These are phyloP conservation scores for Melampsora larici-populina DNA, from an alignment of 1,284 basidiomycete species.

Conservation along the genomic window DNA sequence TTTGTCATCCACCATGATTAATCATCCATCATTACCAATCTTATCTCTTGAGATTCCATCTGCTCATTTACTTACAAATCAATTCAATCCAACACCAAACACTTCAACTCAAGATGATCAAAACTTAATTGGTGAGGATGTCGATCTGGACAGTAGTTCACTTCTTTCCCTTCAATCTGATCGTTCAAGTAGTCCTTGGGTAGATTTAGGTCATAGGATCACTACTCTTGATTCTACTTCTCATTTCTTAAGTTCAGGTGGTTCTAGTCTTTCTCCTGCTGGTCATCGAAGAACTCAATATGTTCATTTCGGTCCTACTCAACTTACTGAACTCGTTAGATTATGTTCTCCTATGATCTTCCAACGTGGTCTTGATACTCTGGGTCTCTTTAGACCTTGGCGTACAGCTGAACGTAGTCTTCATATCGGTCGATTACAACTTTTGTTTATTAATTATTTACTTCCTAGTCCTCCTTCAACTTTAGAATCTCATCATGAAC, in stretches of 20 bases:
- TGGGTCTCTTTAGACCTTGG: background rate
- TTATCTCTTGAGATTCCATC: background rate
- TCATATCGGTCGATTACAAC: background rate
- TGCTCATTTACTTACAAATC: background rate
- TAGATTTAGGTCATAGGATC: background rate
- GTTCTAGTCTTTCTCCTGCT: background rate
- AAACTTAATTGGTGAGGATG: background rate
- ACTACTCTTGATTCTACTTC: background rate
- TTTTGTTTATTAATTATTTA: background rate
- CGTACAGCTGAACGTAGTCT: background rate
- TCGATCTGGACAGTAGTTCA: background rate
- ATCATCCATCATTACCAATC: background rate
- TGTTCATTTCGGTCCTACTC: background rate
- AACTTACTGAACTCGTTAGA: background rate
- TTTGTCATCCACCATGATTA: too few relatives aligned
- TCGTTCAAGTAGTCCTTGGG: background rate
- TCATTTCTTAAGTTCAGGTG: background rate
- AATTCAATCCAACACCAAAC: background rate
- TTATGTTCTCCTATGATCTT: background rate
- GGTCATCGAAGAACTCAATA: background rate
- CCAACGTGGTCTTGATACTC: background rate
- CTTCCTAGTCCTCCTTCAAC: background rate
- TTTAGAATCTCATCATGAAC: background rate
- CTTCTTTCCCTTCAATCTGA: background rate
- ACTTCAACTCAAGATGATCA: background rate